Percentiles rank a stretch among this genome's conserved stretches.
Conservation (phyloP, 768 basidiomycete genomes). For the Solioccasus polychromus region DNA sequence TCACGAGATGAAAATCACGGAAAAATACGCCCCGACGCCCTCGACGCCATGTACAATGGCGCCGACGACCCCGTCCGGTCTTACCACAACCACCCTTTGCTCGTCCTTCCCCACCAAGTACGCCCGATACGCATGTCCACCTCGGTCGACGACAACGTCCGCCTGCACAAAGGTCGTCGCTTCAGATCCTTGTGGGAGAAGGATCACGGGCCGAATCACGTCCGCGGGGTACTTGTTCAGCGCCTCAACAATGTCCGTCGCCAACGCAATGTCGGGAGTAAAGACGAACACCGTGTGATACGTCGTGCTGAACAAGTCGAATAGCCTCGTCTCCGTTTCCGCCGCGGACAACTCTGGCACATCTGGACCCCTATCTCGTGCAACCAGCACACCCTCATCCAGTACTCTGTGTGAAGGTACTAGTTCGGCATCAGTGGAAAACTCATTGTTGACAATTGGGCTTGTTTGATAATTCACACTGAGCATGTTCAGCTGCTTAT, state of each 20-base stretch:
- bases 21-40: constrained; percentile 19
- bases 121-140: constrained; percentile 37
- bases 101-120: constrained; percentile 34
- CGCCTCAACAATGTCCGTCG: constrained; percentile 6
- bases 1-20: too few species aligned
- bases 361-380: constrained; percentile 47
- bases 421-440: constrained; percentile 9
- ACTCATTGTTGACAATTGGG: constrained; percentile 36
- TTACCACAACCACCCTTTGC: constrained; percentile 33
- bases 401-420: constrained; percentile 14
- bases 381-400: constrained; percentile 29
- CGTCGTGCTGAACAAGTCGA: constrained; percentile 20
- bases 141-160: constrained; percentile 35
- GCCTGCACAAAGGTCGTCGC: constrained; percentile 15
- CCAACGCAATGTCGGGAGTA: constrained; percentile 2
- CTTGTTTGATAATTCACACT: constrained; percentile 37
- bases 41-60: constrained; percentile 18
- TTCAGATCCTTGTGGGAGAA: constrained; percentile 8
- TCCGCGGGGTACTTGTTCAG: constrained; percentile 3
- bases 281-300: constrained; percentile 34
- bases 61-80: constrained; percentile 47
- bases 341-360: constrained; percentile 31
- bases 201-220: constrained; percentile 8
- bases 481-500: too few species aligned
- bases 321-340: constrained; percentile 13